Conservation (phyloP, 768 basidiomycete species). For the Exidia glandulosa region DNA sequence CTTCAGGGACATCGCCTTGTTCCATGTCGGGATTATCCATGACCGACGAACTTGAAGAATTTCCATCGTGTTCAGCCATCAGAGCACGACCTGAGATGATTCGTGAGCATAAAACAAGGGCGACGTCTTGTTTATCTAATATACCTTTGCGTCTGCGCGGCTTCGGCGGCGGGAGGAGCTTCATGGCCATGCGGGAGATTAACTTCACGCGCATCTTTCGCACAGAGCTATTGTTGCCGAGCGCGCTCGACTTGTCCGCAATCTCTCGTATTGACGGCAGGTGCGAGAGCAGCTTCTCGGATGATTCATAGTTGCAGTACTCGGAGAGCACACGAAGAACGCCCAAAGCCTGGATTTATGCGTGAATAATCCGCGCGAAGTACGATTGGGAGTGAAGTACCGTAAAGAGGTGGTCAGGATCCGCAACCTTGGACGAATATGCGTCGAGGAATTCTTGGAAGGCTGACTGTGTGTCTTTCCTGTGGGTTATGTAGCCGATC, state of each 20-base stretch:
- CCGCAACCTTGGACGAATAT: constrained; percentile 29
- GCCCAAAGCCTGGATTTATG: constrained; percentile 45
- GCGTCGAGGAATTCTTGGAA: constrained; percentile 45
- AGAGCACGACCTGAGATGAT: constrained; percentile 13
- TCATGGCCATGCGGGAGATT: constrained; percentile 49
- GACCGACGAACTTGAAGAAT: neutral
- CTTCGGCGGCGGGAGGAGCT: constrained; percentile 43
- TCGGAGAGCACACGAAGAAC: constrained; percentile 60
- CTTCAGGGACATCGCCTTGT: constrained; percentile 62
- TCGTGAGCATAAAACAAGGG: constrained; percentile 2
- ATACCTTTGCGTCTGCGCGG: constrained; percentile 31
- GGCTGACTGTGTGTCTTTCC: constrained; percentile 45
- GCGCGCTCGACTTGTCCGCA: constrained; percentile 27
- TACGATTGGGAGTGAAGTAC: constrained; percentile 31
- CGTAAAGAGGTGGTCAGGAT: constrained; percentile 34
- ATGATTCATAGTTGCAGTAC: constrained; percentile 51
- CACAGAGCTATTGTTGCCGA: constrained; percentile 50
- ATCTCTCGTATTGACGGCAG: constrained; percentile 35
- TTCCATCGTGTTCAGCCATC: constrained; percentile 7
- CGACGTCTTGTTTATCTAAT: too few species aligned
- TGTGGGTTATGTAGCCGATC: constrained; percentile 15
- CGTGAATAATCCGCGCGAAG: neutral
- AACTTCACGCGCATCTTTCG: constrained; percentile 63
- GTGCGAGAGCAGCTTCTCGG: constrained; percentile 37
- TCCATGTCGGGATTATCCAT: constrained; percentile 18